These are phyloP conservation scores for Scheffersomyces parashehatae DNA, from an alignment of 1,139 yeast species.

Conservation along the genomic window DNA sequence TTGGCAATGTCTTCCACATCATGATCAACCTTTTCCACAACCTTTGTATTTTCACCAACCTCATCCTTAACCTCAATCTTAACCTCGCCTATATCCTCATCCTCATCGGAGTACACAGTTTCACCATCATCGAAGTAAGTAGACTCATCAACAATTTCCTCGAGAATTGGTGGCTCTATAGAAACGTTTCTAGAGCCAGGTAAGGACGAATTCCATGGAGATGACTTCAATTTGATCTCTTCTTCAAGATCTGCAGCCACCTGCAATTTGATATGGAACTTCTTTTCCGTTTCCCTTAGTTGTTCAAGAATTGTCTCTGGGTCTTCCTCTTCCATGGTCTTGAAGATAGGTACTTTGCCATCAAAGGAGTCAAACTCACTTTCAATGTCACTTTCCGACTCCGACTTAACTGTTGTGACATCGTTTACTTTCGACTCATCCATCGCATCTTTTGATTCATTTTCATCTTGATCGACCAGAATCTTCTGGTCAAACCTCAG, in stretches of 20 bases:
- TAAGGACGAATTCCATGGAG: conserved; percentile 3
- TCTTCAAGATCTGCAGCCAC: conserved; percentile 32
- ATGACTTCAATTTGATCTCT: conserved; percentile 12
- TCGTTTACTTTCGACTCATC: not conserved
- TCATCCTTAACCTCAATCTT: no score
- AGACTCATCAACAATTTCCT: not conserved
- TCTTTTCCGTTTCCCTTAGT: conserved; percentile 33
- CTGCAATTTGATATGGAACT: conserved; percentile 31
- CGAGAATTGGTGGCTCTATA: conserved; percentile 1
- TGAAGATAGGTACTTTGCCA: conserved; percentile 25
- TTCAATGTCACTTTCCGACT: conserved; percentile 1
- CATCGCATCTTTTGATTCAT: not conserved
- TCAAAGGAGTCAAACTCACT: not conserved
- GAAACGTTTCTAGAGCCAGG: conserved; percentile 1
- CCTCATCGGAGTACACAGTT: not conserved
- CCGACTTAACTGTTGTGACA: not conserved
- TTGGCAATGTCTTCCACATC: conserved; percentile 1
- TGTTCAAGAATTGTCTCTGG: conserved; percentile 30
- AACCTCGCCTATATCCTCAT: no score
- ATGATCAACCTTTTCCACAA: not conserved
- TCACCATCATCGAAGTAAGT: no score
- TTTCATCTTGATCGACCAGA: not conserved
- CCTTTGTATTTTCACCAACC: no score
- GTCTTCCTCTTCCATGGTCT: conserved; percentile 31
- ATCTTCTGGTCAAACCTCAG: conserved; percentile 2